These are phyloP conservation scores for Oidium heveae DNA, from an alignment of 2,329 filamentous ascomycete genomes.

Conservation along the genomic window DNA sequence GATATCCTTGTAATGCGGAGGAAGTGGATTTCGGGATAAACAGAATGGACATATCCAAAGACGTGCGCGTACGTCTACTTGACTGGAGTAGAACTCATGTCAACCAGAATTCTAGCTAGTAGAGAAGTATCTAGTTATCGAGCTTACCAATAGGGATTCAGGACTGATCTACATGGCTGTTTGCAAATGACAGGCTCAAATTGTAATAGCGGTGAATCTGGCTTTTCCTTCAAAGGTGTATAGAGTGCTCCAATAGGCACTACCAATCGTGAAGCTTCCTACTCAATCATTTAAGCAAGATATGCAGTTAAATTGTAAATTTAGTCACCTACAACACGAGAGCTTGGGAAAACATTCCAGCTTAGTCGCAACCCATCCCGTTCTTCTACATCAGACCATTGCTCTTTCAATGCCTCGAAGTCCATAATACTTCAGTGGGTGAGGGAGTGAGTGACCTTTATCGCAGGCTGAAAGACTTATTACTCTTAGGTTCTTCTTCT, in stretches of 20 bases:
- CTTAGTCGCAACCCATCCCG: conserved; percentile 85
- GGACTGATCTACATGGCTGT: conserved; percentile 75
- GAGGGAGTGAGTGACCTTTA: too few relatives aligned
- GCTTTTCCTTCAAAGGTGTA: conserved; percentile 86
- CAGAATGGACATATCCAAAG: conserved; percentile 84
- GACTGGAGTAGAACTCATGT: conserved; percentile 21
- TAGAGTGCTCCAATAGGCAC: conserved; percentile 92
- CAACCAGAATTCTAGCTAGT: conserved; percentile 5
- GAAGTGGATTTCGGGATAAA: conserved; percentile 57
- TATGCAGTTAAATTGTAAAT: conserved; percentile 5
- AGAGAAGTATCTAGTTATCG: not conserved
- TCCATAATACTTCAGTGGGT: conserved; percentile 6
- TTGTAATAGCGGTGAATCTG: conserved; percentile 65
- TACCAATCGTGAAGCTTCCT: conserved; percentile 85
- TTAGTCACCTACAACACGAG: conserved; percentile 52
- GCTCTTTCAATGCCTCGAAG: conserved; percentile 13
- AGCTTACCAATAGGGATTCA: conserved; percentile 86
- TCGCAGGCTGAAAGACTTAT: too few relatives aligned
- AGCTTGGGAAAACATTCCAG: conserved; percentile 97
- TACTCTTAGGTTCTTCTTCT: too few relatives aligned
- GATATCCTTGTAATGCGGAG: conserved; percentile 76
- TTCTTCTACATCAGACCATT: conserved; percentile 55
- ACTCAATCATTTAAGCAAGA: conserved; percentile 10
- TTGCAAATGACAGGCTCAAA: conserved; percentile 97
- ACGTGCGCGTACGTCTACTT: conserved; percentile 60